phyloP scores from a whole-genome alignment of 169 alveolate genomes.

The Plasmodium malariae region DNA sequence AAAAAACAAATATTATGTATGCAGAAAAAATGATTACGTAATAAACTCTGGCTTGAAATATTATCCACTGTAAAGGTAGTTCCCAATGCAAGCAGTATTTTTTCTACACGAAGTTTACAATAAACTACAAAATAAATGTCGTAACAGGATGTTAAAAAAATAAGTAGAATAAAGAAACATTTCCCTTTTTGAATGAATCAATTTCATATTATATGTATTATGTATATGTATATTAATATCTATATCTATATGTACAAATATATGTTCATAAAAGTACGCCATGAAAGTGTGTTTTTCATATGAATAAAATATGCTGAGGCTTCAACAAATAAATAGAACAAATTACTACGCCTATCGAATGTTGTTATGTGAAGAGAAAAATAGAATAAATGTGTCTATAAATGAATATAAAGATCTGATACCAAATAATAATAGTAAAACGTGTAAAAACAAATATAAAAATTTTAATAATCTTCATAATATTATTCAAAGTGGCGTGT shows the following conservation, averaged over 20 bases:
- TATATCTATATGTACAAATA: not conserved
- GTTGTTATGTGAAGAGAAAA: constrained; percentile 33
- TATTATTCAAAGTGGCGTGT: constrained; percentile 49
- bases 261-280: not conserved
- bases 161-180: too few relatives aligned
- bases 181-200: too few relatives aligned
- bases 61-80: too few relatives aligned
- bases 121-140: too few relatives aligned
- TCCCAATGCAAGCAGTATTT: too few relatives aligned
- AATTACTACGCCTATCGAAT: constrained; percentile 2
- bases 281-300: not conserved
- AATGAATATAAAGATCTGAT: constrained; percentile 40
- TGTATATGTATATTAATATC: too few relatives aligned
- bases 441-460: constrained; percentile 58
- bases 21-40: too few relatives aligned
- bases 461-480: constrained; percentile 32
- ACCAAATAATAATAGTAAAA: constrained; percentile 59
- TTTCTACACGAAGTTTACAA: too few relatives aligned
- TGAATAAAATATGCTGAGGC: constrained; percentile 39
- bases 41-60: too few relatives aligned
- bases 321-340: constrained; percentile 28
- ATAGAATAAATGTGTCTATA: constrained; percentile 34
- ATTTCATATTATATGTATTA: too few relatives aligned
- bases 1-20: too few relatives aligned
- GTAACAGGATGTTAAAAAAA: too few relatives aligned